A percentile compares a stretch with the other conserved stretches of the same genome.
Conservation (phyloP, 768 basidiomycete species). For the Russula olivacea region DNA sequence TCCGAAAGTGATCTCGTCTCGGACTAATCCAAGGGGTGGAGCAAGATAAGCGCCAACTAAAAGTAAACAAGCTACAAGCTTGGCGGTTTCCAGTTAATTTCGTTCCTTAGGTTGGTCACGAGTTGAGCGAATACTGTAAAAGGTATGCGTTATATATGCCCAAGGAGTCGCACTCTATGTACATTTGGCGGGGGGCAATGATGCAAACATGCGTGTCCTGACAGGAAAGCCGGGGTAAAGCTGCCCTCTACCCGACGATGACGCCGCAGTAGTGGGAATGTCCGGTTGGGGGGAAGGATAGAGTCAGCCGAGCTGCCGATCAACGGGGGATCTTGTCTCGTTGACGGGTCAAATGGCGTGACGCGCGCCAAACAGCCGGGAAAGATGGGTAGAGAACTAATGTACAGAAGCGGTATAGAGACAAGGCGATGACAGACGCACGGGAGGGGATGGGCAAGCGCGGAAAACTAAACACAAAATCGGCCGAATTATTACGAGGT, state of each 20-base stretch:
- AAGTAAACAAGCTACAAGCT: conserved; percentile 19
- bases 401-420: conserved; percentile 8
- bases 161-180: not conserved
- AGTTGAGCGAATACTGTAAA: not conserved
- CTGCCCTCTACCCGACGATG: not conserved
- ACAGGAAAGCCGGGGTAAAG: not conserved
- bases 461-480: not conserved
- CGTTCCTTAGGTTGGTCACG: conserved; percentile 1
- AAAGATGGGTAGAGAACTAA: too few relatives aligned
- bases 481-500: conserved; percentile 1
- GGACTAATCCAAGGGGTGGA: not conserved
- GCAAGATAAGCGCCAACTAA: conserved; percentile 12
- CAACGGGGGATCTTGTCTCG: conserved; percentile 1
- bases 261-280: not conserved
- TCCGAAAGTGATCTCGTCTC: not conserved
- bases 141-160: not conserved
- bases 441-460: not conserved
- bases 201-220: not conserved
- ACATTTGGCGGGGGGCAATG: not conserved
- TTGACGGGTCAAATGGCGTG: conserved; percentile 8
- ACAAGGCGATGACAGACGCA: not conserved
- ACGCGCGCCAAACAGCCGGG: not conserved
- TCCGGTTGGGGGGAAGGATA: not conserved
- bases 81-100: not conserved
- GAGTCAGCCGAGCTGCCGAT: conserved; percentile 2